Base-by-base conservation (phyloP, 2,329 filamentous ascomycete genomes). In the Colletotrichum liaoningense region DNA sequence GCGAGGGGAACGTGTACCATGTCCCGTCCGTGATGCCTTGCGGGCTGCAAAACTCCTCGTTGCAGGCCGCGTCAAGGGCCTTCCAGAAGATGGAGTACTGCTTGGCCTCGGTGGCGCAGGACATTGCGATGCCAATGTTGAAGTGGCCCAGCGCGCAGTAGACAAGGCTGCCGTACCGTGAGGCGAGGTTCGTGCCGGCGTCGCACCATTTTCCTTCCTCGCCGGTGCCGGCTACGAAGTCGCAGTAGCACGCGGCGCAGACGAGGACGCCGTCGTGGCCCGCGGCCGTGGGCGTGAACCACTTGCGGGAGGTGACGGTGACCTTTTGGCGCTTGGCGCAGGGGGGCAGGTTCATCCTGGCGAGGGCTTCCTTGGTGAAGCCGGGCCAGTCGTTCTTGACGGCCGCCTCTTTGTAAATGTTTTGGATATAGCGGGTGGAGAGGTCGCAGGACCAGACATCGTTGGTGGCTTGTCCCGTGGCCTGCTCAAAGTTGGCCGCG, bases 381-480 rank as follows among this genome's bases (percentile, higher is more conserved):
- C 73, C 75, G 0, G 65, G 3, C 83, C 83, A 85, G 74, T 81
- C 80, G 28, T 73, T 58, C 1, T 28, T 26, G 8, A 54, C 38
- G 24, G 62, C 66, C 12, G 77, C 76, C 4, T 73, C 71, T 7
- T 77, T 72, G 56, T 81, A 80, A 56, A 80, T 78, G 14, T 78
- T 79, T 28, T 75, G 75, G 19, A 85, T 74, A 46, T 78, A 82
- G 7, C 76, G 79, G 5, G 79, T 35, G 6, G 79, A 77, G 2
- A 84, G 58, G 52, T 83, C 83, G 69, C 83, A 86, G 4, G 74
- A 71, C 83, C 84, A 85, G 5, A 77, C 75, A 5, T 80, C 79
- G 0, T 76, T 63, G 0, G 75, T 73, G 0, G 73, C 75, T 68
- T 84, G 83, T 1, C 38, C 57, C 0, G 76, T 22, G 0, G 65